Base-by-base conservation (phyloP, 192 early-diverging fungal genomes). In the Linnemannia zychae region DNA sequence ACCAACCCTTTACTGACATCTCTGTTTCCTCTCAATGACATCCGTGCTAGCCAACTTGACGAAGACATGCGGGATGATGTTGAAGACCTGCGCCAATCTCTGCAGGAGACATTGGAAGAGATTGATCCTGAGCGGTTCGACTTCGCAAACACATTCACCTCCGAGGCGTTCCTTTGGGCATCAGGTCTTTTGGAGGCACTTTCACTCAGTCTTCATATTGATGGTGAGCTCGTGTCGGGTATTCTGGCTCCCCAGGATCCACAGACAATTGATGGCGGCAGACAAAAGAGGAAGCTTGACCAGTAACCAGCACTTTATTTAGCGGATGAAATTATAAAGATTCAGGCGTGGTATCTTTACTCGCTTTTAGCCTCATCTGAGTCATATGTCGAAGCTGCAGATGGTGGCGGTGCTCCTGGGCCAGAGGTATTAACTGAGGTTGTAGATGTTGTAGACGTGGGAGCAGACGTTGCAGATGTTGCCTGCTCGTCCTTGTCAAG, bases 21-120 rank as follows among this genome's bases (percentile, higher is more conserved):
- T 17, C 28, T n/a, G 36, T 60, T 31, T 75, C 57, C 18, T 80
- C 57, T n/a, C 46, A 9, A 3, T 70, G 34, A 31, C 34, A 28
- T 76, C n/a, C 11, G 31, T 37, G 3, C 2, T 76, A 82, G 81
- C 44, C 81, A 77, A 38, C 71, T 82, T 28, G 81, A 77, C 48
- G 75, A 82, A 16, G 81, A 82, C 20, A 82, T 82, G 81, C 50
- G 17, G 48, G 69, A 82, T 7, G 81, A 82, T 48, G 81, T 82
- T 5, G 57, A 76, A 24, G 74, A 77, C 72, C 49, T 82, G 52
- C 68, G 70, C 28, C 34, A 72, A 49, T 82, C 81, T 15, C 48
- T 82, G 40, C 81, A 77, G 49, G 81, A 73, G 70, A 67, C 70
- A 4, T 40, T 82, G 31, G 81, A 82, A 33, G 53, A 33, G 7